Evolutionary conservation across 176 grass and related monocot genomes (phyloP), one percentile per base, ranked within the genome.

Genomic region (Triticum urartu): DNA sequence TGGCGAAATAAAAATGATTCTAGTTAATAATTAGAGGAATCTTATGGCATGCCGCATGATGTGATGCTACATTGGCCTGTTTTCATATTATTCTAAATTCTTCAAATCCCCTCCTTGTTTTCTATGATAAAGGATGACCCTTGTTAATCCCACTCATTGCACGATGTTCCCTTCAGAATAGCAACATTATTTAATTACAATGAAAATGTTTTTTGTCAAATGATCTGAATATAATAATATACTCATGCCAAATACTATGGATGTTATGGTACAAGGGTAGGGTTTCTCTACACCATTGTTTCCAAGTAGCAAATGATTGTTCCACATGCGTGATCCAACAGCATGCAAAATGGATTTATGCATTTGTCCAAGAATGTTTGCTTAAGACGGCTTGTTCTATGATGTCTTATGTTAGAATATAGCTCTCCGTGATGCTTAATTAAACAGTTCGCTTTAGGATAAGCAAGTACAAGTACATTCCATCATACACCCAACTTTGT

Each of bases 301-400:
- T 87, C 14, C 2, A 45, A 39, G 7, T 28, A 85, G 30, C 43
- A 36, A 85, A 36, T 65, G 59, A 21, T 47, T 42, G 33, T n/a
- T 15, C 34, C 26, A 24, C 58, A 20, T 10, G 12, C 64, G 43
- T 79, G 59, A 39, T 87, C 64, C 52, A 65, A n/a, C 3, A 30
- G n/a, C 2, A 69, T 70, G 69, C 54, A 64, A 3, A 33, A 72
- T 85, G 69, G 52, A 82, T 66, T 24, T 21, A 30, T 68, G 65
- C 76, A 52, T 88, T 88, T 88, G 85, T 91, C 70, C 47, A 34
- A 64, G 76, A 91, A 81, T 81, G 40, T 78, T 68, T 3, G 39
- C 68, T 75, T 91, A 30, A 26, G 56, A 5, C 36, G 45, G 5
- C 35, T 36, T 3, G 10, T 36, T 12, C 58, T 50, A 35, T 3